These are phyloP conservation scores for Corrigiola litoralis DNA, from an alignment of 179 eudicot genomes.

Conservation along the genomic window DNA sequence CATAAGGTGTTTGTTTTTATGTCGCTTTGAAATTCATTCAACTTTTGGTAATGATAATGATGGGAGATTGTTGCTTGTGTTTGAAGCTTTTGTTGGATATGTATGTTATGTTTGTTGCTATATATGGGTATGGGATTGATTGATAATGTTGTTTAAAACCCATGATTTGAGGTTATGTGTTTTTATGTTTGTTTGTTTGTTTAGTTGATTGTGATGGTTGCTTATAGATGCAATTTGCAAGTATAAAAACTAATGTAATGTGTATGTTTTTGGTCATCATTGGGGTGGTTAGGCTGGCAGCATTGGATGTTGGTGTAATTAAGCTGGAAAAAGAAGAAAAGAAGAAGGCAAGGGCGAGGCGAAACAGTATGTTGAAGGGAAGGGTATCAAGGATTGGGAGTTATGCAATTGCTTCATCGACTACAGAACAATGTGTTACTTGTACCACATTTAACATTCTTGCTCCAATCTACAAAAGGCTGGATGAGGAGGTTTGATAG, in stretches of 20 bases:
- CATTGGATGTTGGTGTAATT: constrained; percentile 11
- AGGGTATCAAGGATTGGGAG: constrained; percentile 41
- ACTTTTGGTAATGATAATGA: neutral
- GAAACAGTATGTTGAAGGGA: constrained; percentile 36
- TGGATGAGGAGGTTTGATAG: constrained; percentile 53
- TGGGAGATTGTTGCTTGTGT: constrained; percentile 13
- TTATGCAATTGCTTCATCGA: constrained; percentile 63
- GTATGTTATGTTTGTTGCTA: neutral
- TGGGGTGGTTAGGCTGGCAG: neutral
- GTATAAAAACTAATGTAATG: constrained; percentile 3
- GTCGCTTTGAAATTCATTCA: neutral
- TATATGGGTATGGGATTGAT: constrained; percentile 3
- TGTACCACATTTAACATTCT: constrained; percentile 97
- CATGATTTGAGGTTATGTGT: constrained; percentile 4
- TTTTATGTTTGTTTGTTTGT: constrained; percentile 4
- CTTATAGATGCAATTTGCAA: neutral
- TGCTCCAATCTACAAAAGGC: constrained; percentile 93
- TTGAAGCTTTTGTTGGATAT: constrained; percentile 5
- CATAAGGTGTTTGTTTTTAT: constrained; percentile 27
- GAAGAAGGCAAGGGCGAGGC: constrained; percentile 41
- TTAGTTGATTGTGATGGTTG: constrained; percentile 4
- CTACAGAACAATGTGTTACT: constrained; percentile 64
- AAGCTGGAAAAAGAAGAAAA: constrained; percentile 12
- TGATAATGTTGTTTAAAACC: neutral
- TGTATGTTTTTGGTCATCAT: constrained; percentile 6